Percentiles rank a stretch among this genome's conserved stretches.
Conservation (phyloP, 371 early-diverging fungal species). For the Syncephalastrum monosporum region DNA sequence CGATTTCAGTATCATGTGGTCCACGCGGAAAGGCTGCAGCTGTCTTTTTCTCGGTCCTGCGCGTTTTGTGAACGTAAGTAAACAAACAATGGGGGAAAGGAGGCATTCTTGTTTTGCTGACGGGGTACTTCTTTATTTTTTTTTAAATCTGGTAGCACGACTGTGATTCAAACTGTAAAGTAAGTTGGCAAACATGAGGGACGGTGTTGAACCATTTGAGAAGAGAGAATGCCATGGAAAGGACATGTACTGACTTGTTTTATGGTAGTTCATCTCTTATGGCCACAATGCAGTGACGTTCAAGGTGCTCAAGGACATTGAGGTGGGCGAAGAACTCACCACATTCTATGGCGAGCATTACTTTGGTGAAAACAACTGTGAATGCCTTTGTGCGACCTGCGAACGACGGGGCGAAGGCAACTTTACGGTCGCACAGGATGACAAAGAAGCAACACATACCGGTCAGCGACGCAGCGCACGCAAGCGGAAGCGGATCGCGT, state of each 20-base stretch:
- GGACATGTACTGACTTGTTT: no score
- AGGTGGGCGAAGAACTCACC: slow-evolving; percentile 84
- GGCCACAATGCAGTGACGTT: slow-evolving; percentile 67
- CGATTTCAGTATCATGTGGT: slow-evolving; percentile 91
- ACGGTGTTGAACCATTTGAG: no score
- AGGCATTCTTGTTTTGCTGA: slow-evolving; percentile 2
- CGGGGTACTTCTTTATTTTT: slow-evolving; percentile 2
- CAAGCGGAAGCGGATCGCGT: no score
- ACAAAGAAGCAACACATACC: neutral
- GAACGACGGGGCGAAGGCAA: slow-evolving; percentile 39
- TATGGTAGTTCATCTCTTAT: slow-evolving; percentile 52
- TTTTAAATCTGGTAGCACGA: slow-evolving; percentile 67
- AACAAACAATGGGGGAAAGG: neutral
- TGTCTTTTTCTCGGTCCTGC: slow-evolving; percentile 94
- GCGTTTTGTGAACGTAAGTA: slow-evolving; percentile 81
- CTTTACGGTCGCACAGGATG: slow-evolving; percentile 4
- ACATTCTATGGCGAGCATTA: slow-evolving; percentile 83
- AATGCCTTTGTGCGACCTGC: slow-evolving; percentile 88
- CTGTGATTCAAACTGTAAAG: slow-evolving; percentile 84
- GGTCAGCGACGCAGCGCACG: no score
- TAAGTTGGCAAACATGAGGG: slow-evolving; percentile 14
- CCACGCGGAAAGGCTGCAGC: slow-evolving; percentile 65
- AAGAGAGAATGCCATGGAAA: no score
- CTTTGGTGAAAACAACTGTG: slow-evolving; percentile 82
- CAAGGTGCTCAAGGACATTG: slow-evolving; percentile 68